These are phyloP conservation scores for Fereydounia khargensis DNA, from an alignment of 1,284 basidiomycete genomes.

Conservation along the genomic window DNA sequence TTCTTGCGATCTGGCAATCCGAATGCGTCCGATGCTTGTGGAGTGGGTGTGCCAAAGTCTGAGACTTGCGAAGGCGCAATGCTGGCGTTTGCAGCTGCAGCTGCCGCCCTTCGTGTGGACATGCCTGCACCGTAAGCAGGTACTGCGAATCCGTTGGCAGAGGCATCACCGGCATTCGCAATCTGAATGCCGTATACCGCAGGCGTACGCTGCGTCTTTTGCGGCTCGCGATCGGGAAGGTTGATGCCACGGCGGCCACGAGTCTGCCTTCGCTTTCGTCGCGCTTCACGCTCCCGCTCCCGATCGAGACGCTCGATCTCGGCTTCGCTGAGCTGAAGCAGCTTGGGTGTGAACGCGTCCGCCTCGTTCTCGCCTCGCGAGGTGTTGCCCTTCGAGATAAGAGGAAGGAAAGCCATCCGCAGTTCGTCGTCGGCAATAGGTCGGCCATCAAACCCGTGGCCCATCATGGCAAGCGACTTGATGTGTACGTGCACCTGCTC, in stretches of 20 bases:
- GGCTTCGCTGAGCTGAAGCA: constrained; percentile 82
- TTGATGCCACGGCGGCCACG: constrained; percentile 83
- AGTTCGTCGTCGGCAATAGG: constrained; percentile 86
- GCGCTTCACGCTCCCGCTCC: constrained; percentile 87
- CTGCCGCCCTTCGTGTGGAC: constrained; percentile 42
- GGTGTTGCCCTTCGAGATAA: constrained; percentile 59
- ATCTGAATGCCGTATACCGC: constrained; percentile 52
- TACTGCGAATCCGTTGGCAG: constrained; percentile 9
- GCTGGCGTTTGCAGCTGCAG: constrained; percentile 45
- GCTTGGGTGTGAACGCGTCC: constrained; percentile 74
- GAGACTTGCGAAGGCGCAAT: constrained; percentile 31
- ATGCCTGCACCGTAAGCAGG: constrained; percentile 23
- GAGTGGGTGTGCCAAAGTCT: constrained; percentile 40
- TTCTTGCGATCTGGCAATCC: constrained; percentile 34
- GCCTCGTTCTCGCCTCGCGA: constrained; percentile 68
- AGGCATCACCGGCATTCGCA: constrained; percentile 20
- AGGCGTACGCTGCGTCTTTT: constrained; percentile 74
- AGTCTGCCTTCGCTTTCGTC: constrained; percentile 78
- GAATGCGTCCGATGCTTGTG: constrained; percentile 23
- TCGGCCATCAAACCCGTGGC: constrained; percentile 78
- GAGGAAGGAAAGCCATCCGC: constrained; percentile 80
- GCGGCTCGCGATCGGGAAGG: constrained; percentile 87
- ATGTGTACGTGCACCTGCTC: constrained; percentile 91
- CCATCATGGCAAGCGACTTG: constrained; percentile 86
- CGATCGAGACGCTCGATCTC: constrained; percentile 83